These are phyloP conservation scores for Trametes meyenii DNA, from an alignment of 768 basidiomycete genomes.

Conservation along the genomic window DNA sequence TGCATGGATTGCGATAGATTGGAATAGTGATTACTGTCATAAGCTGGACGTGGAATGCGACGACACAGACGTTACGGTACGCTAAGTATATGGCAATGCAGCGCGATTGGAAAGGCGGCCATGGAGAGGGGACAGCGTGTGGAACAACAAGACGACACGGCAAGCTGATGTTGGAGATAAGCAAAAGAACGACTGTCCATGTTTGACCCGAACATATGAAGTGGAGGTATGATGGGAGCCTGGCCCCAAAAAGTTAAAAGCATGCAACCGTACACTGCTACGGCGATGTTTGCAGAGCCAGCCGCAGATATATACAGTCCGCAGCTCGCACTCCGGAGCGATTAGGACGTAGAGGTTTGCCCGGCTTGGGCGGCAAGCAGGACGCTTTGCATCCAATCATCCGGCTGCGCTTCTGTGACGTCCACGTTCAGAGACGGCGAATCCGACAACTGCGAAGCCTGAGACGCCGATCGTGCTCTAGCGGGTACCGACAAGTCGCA, in stretches of 20 bases:
- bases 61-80: constrained; percentile 26
- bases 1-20: constrained; percentile 14
- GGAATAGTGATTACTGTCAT: constrained; percentile 24
- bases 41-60: constrained; percentile 23
- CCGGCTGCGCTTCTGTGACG: constrained; percentile 48
- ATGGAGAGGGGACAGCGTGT: constrained; percentile 2
- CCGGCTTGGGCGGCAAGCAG: constrained; percentile 52
- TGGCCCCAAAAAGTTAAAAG: background rate
- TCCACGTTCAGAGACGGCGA: constrained; percentile 46
- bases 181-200: constrained; percentile 20
- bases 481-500: constrained; percentile 3
- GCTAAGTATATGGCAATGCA: constrained; percentile 4
- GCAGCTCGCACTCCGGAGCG: background rate
- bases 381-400: constrained; percentile 78
- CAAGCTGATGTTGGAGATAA: constrained; percentile 9
- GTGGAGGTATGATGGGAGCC: background rate
- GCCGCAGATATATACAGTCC: constrained; percentile 18
- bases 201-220: constrained; percentile 8
- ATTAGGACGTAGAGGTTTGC: constrained; percentile 1
- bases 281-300: constrained; percentile 14
- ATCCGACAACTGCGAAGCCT: constrained; percentile 42
- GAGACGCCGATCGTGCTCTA: constrained; percentile 23
- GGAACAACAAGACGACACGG: constrained; percentile 21
- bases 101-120: background rate
- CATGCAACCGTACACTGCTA: constrained; percentile 2